Conservation (phyloP, 1,284 basidiomycete genomes). For the Puccinia hordei region DNA sequence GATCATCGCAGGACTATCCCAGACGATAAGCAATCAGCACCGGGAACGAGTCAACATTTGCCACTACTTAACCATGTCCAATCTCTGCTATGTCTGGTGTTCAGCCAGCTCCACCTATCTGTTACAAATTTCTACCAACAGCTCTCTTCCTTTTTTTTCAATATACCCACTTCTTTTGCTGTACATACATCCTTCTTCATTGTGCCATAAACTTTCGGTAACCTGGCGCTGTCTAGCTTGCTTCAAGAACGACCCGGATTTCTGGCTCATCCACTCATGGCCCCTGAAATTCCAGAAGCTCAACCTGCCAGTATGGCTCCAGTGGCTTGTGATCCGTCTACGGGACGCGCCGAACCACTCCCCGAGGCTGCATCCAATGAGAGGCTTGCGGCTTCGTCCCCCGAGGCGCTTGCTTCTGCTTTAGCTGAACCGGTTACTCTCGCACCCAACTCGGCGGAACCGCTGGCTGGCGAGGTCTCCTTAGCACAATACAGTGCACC, state of each 20-base stretch:
- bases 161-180: background rate
- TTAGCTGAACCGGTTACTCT: no score
- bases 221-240: background rate
- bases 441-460: background rate
- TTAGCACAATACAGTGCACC: background rate
- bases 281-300: background rate
- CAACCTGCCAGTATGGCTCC: background rate
- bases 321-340: background rate
- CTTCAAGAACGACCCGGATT: conserved; percentile 14
- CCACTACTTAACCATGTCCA: no score
- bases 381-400: background rate
- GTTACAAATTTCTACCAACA: background rate
- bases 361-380: background rate
- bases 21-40: no score
- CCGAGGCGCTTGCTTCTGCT: background rate
- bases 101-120: no score
- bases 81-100: no score
- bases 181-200: background rate
- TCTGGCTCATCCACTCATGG: conserved; percentile 3
- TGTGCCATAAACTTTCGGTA: background rate
- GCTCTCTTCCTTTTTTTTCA: background rate
- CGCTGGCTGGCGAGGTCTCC: background rate
- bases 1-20: no score
- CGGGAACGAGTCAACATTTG: no score
- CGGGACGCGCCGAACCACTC: background rate